phyloP scores from a whole-genome alignment of 331 rosid genomes.

The Pyracantha coccinea region DNA sequence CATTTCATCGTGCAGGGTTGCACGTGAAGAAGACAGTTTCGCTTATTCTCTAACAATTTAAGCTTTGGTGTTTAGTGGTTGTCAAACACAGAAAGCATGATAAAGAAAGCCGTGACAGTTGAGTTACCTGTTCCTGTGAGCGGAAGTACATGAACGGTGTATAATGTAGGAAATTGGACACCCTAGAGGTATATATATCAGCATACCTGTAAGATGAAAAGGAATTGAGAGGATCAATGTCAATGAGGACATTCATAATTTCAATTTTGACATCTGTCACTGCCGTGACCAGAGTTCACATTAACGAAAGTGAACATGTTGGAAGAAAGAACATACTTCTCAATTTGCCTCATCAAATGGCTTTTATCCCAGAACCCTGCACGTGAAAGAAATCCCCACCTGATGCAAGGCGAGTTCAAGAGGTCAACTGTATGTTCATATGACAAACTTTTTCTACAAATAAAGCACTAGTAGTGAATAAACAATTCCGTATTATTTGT shows the following conservation, averaged over 20 bases:
- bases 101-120: neutral
- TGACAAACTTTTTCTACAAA: neutral
- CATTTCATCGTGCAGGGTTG: neutral
- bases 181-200: slow-evolving; percentile 96
- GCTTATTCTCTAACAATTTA: neutral
- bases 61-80: neutral
- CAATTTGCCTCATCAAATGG: slow-evolving; percentile 96
- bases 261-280: neutral
- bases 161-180: slow-evolving; percentile 76
- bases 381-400: slow-evolving; percentile 98
- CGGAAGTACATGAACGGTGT: slow-evolving; percentile 98
- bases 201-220: slow-evolving; percentile 60
- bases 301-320: slow-evolving; percentile 1
- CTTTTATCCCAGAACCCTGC: slow-evolving; percentile 98
- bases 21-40: neutral
- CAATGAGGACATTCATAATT: neutral
- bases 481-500: neutral
- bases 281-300: neutral
- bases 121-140: slow-evolving; percentile 87
- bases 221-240: slow-evolving; percentile 3
- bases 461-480: neutral
- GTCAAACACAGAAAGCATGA: neutral
- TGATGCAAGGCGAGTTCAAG: slow-evolving; percentile 20
- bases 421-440: slow-evolving; percentile 13
- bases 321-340: slow-evolving; percentile 54